Percentiles rank a stretch among this genome's conserved stretches.
Evolutionary conservation across 495 filamentous ascomycete species (phyloP).

Genomic region (Bryoglossum gracile): DNA sequence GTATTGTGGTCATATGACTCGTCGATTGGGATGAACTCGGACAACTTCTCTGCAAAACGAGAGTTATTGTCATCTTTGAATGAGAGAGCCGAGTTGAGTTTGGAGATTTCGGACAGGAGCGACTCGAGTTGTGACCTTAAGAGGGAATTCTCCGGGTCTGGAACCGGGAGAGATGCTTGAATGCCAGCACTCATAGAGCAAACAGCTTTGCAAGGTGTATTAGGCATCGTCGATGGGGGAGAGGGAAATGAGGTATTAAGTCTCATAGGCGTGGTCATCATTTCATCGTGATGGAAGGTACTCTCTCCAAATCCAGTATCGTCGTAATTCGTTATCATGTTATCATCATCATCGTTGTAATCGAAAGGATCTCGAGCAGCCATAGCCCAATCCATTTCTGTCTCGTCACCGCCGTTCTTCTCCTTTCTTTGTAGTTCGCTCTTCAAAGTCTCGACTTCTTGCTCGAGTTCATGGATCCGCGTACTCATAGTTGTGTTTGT

Average conservation of each 20-base stretch:
- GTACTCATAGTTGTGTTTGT: constrained; percentile 8
- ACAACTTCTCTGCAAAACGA: constrained; percentile 21
- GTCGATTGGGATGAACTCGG: constrained; percentile 14
- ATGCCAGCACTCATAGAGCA: constrained; percentile 25
- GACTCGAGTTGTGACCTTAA: constrained; percentile 17
- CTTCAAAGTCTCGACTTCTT: constrained; percentile 16
- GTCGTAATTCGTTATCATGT: constrained; percentile 25
- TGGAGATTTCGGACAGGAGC: constrained; percentile 16
- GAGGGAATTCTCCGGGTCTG: constrained; percentile 36
- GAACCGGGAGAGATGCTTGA: constrained; percentile 29
- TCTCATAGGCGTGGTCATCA: constrained; percentile 23
- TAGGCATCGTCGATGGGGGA: constrained; percentile 32
- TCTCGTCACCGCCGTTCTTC: constrained; percentile 15
- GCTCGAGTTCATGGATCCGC: constrained; percentile 21
- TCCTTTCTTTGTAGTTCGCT: constrained; percentile 20
- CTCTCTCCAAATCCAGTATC: no score
- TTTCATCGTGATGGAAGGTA: constrained; percentile 25
- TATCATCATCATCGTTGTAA: constrained; percentile 31
- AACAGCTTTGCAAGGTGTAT: constrained; percentile 32
- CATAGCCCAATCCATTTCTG: constrained; percentile 33
- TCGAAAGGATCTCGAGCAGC: constrained; percentile 37
- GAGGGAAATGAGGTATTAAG: constrained; percentile 38
- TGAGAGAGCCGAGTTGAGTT: constrained; percentile 13
- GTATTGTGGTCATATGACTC: constrained; percentile 21
- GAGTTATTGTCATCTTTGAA: constrained; percentile 20